Evolutionary conservation across 2,329 filamentous ascomycete genomes (phyloP).

Genomic region (Trichoderma aggressivum): DNA sequence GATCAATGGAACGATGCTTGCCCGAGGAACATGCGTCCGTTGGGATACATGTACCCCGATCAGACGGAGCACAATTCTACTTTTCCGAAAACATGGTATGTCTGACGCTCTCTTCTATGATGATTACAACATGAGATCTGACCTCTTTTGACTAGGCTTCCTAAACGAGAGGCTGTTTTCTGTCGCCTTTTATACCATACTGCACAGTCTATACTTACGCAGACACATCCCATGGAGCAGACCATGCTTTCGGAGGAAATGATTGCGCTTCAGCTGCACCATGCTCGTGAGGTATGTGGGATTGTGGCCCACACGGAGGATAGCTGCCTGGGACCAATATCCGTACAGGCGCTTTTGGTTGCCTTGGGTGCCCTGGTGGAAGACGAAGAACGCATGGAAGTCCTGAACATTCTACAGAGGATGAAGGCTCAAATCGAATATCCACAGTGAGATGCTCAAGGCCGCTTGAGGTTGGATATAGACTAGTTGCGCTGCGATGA

Average conservation of each 20-base stretch:
- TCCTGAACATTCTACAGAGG: constrained; percentile 75
- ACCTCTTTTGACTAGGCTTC: constrained; percentile 53
- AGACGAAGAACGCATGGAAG: constrained; percentile 73
- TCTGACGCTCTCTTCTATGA: constrained; percentile 9
- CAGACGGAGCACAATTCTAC: constrained; percentile 66
- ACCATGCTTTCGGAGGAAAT: constrained; percentile 62
- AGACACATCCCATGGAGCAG: constrained; percentile 69
- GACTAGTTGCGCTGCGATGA: not conserved
- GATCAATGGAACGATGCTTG: constrained; percentile 77
- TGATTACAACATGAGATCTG: not conserved
- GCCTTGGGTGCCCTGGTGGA: constrained; percentile 70
- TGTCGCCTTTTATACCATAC: constrained; percentile 88
- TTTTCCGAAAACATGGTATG: constrained; percentile 84
- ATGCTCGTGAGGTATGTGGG: constrained; percentile 83
- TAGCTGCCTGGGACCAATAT: constrained; percentile 72
- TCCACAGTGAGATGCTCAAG: constrained; percentile 68
- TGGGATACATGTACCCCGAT: constrained; percentile 69
- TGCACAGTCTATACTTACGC: constrained; percentile 74
- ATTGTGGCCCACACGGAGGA: constrained; percentile 85
- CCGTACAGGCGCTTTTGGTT: constrained; percentile 74
- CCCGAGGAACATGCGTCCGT: constrained; percentile 82
- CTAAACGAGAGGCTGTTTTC: constrained; percentile 77
- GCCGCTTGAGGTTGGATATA: not conserved
- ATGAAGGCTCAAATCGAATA: constrained; percentile 76
- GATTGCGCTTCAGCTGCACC: constrained; percentile 64